phyloP scores from a whole-genome alignment of 1,139 yeast species.

The Blastobotrys aristatus region DNA sequence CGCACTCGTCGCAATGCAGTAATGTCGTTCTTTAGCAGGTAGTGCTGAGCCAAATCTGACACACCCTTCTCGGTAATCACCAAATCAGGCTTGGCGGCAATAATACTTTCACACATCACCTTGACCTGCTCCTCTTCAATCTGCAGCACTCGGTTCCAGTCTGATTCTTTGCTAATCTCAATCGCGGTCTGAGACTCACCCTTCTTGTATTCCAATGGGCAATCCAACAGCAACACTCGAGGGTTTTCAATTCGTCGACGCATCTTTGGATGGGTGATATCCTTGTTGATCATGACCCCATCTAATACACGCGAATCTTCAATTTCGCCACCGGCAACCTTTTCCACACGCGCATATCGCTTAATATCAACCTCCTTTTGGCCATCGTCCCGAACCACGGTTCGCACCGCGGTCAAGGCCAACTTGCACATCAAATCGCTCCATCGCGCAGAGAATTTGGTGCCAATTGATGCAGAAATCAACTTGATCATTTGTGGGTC shows the following conservation, averaged over 20 bases:
- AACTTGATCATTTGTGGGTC: slow-evolving; percentile 84
- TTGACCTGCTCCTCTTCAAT: slow-evolving; percentile 98
- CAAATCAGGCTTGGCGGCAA: slow-evolving; percentile 84
- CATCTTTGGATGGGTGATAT: slow-evolving; percentile 98
- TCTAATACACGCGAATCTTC: slow-evolving; percentile 86
- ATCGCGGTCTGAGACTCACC: slow-evolving; percentile 98
- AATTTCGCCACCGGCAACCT: slow-evolving; percentile 96
- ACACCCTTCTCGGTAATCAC: slow-evolving; percentile 99
- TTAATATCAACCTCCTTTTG: slow-evolving; percentile 87
- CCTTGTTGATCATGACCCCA: slow-evolving; percentile 92
- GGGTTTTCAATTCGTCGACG: slow-evolving; percentile 84
- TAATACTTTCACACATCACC: slow-evolving; percentile 75
- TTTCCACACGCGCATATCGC: slow-evolving; percentile 89
- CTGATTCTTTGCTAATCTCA: slow-evolving; percentile 93
- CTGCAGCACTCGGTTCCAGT: slow-evolving; percentile 92
- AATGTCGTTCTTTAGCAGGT: slow-evolving; percentile 86
- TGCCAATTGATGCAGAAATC: slow-evolving; percentile 89
- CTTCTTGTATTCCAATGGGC: slow-evolving; percentile 97
- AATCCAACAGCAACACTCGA: slow-evolving; percentile 79
- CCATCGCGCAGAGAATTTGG: slow-evolving; percentile 92
- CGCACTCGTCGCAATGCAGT: slow-evolving; percentile 91
- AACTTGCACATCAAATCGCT: slow-evolving; percentile 85
- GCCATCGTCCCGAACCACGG: slow-evolving; percentile 57
- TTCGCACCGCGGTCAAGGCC: slow-evolving; percentile 82
- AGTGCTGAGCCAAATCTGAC: slow-evolving; percentile 96